Conservation (phyloP, 352 stramenopile genomes). For the Globisporangium camurandrum region DNA sequence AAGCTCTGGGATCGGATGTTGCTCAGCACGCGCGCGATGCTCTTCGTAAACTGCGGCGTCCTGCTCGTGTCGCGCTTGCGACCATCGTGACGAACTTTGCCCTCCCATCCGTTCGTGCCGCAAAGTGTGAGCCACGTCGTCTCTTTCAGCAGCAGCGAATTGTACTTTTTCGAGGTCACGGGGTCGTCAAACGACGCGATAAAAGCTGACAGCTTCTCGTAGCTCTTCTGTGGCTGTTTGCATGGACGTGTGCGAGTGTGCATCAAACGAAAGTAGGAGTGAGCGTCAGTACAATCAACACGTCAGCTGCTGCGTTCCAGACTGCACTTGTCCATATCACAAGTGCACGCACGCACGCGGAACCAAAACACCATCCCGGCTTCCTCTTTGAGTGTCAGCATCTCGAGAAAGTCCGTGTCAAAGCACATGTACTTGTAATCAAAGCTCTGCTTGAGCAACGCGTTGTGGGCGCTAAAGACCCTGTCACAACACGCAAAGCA, state of each 20-base stretch:
- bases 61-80: conserved; percentile 31
- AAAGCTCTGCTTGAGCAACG: conserved; percentile 58
- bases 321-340: neutral
- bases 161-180: conserved; percentile 29
- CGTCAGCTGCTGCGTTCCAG: no score
- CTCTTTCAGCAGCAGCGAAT: conserved; percentile 52
- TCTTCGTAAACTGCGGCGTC: conserved; percentile 49
- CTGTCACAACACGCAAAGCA: conserved; percentile 12
- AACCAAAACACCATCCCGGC: conserved; percentile 70
- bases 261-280: neutral
- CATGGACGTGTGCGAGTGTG: no score
- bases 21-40: conserved; percentile 37
- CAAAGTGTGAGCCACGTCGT: conserved; percentile 58
- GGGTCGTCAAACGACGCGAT: conserved; percentile 43
- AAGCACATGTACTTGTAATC: conserved; percentile 77
- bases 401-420: conserved; percentile 65
- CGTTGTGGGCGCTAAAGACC: conserved; percentile 64
- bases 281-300: neutral
- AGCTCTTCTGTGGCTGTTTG: conserved; percentile 41
- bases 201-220: conserved; percentile 56
- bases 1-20: conserved; percentile 64
- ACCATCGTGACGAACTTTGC: conserved; percentile 45
- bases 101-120: conserved; percentile 63
- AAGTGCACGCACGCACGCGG: conserved; percentile 22
- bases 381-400: conserved; percentile 70